Evolutionary conservation across 179 eudicot genomes (phyloP).

Genomic region (Gypsophila paniculata): DNA sequence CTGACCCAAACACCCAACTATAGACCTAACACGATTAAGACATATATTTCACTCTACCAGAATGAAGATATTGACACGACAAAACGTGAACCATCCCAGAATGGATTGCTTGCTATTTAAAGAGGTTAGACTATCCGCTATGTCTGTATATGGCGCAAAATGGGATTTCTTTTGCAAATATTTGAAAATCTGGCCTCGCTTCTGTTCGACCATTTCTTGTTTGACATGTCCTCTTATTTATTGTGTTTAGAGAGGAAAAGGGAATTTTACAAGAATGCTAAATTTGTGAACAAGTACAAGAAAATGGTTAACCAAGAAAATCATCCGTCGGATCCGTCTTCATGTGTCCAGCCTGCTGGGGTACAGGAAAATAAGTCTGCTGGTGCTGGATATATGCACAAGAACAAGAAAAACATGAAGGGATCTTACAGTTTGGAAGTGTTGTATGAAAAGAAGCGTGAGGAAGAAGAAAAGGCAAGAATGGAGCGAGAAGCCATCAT

Average conservation of each 20-base stretch:
- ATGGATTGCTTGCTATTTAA: neutral
- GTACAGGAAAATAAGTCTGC: constrained; percentile 32
- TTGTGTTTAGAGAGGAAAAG: constrained; percentile 63
- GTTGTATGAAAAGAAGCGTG: constrained; percentile 56
- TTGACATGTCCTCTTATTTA: neutral
- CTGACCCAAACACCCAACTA: neutral
- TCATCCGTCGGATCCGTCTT: constrained; percentile 29
- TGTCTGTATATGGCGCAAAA: neutral
- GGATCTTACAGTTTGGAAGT: constrained; percentile 47
- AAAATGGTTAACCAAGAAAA: constrained; percentile 54
- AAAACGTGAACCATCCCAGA: neutral
- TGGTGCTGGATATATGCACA: constrained; percentile 19
- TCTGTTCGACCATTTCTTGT: neutral
- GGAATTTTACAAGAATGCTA: constrained; percentile 88
- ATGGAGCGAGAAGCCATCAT: constrained; percentile 57
- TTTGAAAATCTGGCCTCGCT: neutral
- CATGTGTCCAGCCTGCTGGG: constrained; percentile 32
- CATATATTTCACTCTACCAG: neutral
- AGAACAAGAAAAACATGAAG: constrained; percentile 37
- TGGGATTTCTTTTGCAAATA: neutral
- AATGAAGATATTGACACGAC: neutral
- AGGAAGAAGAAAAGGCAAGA: constrained; percentile 72
- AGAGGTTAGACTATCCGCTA: neutral
- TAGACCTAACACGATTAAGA: neutral
- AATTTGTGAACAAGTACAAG: constrained; percentile 65